phyloP scores from a whole-genome alignment of 352 stramenopile genomes.

The Globisporangium middletonii region DNA sequence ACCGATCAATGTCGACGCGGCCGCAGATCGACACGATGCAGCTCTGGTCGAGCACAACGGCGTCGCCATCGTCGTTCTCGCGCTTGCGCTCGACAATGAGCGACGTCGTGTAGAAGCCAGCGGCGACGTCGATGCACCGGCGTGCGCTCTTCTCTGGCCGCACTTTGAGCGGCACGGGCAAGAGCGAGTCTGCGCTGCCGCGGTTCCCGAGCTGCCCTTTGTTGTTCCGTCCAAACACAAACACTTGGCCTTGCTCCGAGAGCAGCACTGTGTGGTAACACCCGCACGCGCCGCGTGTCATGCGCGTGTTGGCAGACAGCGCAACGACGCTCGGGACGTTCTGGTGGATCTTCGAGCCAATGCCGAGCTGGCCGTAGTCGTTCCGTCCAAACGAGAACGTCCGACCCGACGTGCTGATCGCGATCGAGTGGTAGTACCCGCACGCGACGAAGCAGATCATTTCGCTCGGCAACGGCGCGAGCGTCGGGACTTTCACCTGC shows the following conservation, averaged over 20 bases:
- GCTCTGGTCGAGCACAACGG: constrained; percentile 51
- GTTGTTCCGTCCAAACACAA: constrained; percentile 85
- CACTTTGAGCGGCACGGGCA: constrained; percentile 79
- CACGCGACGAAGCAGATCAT: constrained; percentile 77
- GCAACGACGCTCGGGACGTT: constrained; percentile 64
- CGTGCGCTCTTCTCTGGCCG: constrained; percentile 74
- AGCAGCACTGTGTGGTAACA: constrained; percentile 86
- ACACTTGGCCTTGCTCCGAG: constrained; percentile 80
- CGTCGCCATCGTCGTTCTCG: constrained; percentile 73
- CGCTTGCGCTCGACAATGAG: constrained; percentile 81
- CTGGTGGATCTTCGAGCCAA: constrained; percentile 82
- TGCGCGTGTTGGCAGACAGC: constrained; percentile 61
- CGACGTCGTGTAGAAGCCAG: constrained; percentile 85
- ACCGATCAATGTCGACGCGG: constrained; percentile 82
- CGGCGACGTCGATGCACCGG: constrained; percentile 73
- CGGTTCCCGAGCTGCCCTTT: constrained; percentile 86
- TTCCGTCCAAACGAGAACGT: constrained; percentile 83
- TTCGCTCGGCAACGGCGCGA: constrained; percentile 59
- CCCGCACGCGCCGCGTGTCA: constrained; percentile 70
- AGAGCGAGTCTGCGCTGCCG: constrained; percentile 70
- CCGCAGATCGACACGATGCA: constrained; percentile 66
- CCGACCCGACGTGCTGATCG: constrained; percentile 57
- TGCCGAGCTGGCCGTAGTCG: constrained; percentile 83
- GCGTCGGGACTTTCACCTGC: constrained; percentile 62
- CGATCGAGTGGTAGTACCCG: constrained; percentile 81